Conservation (phyloP, 192 early-diverging fungal genomes). For the Coemansia sp. region DNA sequence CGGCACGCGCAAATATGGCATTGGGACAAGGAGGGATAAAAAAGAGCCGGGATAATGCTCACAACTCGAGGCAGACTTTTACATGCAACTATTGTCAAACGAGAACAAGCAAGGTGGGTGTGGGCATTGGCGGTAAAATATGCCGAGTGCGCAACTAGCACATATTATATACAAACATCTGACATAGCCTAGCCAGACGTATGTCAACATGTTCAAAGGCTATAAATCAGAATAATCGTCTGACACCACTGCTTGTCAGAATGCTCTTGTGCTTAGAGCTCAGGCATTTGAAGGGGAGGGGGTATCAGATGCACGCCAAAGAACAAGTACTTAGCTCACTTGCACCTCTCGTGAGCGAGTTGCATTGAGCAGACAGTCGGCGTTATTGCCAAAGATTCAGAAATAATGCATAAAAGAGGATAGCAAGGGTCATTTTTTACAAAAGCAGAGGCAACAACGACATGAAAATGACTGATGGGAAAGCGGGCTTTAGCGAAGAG, state of each 20-base stretch:
- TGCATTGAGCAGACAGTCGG: not conserved
- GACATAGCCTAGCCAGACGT: not conserved
- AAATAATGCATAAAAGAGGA: not conserved
- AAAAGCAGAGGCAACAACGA: too few relatives aligned
- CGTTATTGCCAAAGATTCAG: not conserved
- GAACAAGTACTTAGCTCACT: not conserved
- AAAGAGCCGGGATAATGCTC: slow-evolving; percentile 20
- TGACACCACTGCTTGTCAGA: too few relatives aligned
- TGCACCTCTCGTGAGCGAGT: not conserved
- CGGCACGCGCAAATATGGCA: not conserved
- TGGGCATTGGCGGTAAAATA: not conserved
- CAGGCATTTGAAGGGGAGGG: too few relatives aligned
- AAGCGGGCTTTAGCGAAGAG: not conserved
- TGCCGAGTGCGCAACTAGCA: not conserved
- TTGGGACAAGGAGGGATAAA: not conserved
- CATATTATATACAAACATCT: not conserved
- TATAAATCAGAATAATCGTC: too few relatives aligned
- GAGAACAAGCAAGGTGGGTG: not conserved
- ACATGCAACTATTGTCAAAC: not conserved
- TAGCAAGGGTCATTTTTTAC: too few relatives aligned
- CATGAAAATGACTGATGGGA: not conserved
- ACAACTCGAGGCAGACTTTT: not conserved
- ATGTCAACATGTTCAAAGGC: not conserved
- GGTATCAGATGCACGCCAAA: too few relatives aligned
- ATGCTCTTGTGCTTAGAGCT: too few relatives aligned